Conservation (phyloP, 1,139 yeast genomes). For the Meyerozyma guilliermondii region DNA sequence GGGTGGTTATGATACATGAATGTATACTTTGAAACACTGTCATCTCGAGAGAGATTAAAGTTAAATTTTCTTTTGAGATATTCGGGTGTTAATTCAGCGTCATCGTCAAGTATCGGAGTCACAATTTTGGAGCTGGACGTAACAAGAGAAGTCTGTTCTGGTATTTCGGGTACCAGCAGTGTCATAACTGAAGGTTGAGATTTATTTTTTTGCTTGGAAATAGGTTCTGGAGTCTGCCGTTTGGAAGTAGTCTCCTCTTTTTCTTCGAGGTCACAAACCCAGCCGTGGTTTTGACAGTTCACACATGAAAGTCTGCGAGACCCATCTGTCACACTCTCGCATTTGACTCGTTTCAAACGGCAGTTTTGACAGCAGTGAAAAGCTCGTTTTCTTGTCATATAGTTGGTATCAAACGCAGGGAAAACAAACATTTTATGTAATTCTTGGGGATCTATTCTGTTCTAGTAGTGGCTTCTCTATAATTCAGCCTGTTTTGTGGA, state of each 20-base stretch:
- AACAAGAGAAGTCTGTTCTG: background rate
- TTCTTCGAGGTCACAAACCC: slow-evolving; percentile 10
- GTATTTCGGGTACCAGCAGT: background rate
- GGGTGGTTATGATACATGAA: slow-evolving; percentile 26
- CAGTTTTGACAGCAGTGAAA: slow-evolving; percentile 51
- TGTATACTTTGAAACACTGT: slow-evolving; percentile 16
- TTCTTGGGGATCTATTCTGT: too few species aligned
- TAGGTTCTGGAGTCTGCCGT: background rate
- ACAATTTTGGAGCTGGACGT: too few species aligned
- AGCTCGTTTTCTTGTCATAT: slow-evolving; percentile 48
- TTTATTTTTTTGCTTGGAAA: background rate
- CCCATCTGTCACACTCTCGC: slow-evolving; percentile 28
- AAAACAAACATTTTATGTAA: slow-evolving; percentile 41
- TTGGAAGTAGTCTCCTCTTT: background rate
- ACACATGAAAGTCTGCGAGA: slow-evolving; percentile 35
- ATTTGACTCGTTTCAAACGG: slow-evolving; percentile 37
- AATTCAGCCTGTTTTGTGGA: too few species aligned
- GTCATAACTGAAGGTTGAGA: background rate
- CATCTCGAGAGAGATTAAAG: slow-evolving; percentile 21
- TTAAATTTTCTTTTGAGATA: slow-evolving; percentile 20
- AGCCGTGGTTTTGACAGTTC: slow-evolving; percentile 21
- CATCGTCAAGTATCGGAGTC: background rate
- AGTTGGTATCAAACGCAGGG: slow-evolving; percentile 54
- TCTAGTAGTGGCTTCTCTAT: too few species aligned
- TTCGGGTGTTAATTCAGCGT: slow-evolving; percentile 13